These are phyloP conservation scores for Ambrosiella beaveri DNA, from an alignment of 2,329 filamentous ascomycete species.

Conservation along the genomic window DNA sequence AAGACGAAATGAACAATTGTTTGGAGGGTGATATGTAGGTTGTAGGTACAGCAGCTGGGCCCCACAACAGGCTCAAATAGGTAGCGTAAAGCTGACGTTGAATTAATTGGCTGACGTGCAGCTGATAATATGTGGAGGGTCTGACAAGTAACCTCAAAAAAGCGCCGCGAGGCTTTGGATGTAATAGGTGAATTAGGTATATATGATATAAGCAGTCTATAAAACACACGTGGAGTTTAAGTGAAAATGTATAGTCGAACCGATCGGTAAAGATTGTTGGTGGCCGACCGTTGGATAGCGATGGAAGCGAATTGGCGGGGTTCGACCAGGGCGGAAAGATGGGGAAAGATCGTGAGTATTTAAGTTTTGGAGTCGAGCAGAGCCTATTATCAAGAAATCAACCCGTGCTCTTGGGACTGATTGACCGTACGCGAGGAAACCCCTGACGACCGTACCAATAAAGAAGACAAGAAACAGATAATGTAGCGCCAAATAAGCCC, in stretches of 20 bases:
- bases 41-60: background rate
- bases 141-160: background rate
- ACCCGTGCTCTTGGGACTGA: background rate
- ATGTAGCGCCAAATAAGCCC: background rate
- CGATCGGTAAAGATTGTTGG: no score
- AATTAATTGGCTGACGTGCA: background rate
- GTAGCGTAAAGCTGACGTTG: background rate
- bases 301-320: background rate
- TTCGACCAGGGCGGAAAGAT: background rate
- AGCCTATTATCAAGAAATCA: background rate
- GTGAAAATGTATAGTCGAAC: no score
- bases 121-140: background rate
- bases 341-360: background rate
- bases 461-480: constrained; percentile 1
- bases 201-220: background rate
- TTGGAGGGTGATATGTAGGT: background rate
- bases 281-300: no score
- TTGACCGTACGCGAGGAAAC: background rate
- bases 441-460: background rate
- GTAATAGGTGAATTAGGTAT: no score
- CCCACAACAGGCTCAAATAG: background rate
- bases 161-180: no score
- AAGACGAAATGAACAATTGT: background rate
- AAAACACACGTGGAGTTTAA: background rate
- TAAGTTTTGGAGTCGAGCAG: background rate